phyloP scores from a whole-genome alignment of 345 rosid genomes.

The Nasturtium officinale region DNA sequence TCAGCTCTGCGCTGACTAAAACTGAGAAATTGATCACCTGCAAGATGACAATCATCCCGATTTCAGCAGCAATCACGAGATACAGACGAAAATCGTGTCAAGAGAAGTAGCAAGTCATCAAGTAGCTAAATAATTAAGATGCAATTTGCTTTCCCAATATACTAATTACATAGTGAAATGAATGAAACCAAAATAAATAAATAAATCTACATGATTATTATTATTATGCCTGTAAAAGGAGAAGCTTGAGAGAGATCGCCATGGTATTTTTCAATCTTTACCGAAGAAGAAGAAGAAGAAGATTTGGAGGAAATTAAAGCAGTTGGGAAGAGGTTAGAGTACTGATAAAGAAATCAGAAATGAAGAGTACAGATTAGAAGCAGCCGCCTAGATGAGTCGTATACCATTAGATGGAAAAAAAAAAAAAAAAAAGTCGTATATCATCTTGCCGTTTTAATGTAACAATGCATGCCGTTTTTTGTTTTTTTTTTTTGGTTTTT shows the following conservation, averaged over 20 bases:
- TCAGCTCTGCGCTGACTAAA: conserved; percentile 35
- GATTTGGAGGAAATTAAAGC: conserved; percentile 6
- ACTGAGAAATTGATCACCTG: conserved; percentile 50
- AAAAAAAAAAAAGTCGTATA: too few relatives aligned
- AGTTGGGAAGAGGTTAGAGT: too few relatives aligned
- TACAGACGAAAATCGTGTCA: background rate
- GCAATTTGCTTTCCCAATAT: background rate
- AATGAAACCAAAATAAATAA: too few relatives aligned
- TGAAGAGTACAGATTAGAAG: background rate
- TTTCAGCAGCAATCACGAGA: conserved; percentile 7
- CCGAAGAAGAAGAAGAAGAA: too few relatives aligned
- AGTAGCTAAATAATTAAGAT: too few relatives aligned
- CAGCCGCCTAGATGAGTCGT: background rate
- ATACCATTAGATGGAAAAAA: too few relatives aligned
- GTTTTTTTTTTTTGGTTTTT: background rate
- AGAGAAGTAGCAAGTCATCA: background rate
- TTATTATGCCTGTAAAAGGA: conserved; percentile 52
- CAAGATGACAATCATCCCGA: conserved; percentile 22
- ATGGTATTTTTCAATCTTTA: conserved; percentile 1
- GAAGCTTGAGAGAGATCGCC: conserved; percentile 33
- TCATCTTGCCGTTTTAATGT: conserved; percentile 25
- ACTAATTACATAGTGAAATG: too few relatives aligned
- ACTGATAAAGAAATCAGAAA: too few relatives aligned
- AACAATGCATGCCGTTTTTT: conserved; percentile 18
- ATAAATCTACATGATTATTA: too few relatives aligned